A percentile compares a stretch with the other conserved stretches of the same genome.
These are phyloP conservation scores for Middelhovenomyces tepae DNA, from an alignment of 805 yeast genomes.

Conservation along the genomic window DNA sequence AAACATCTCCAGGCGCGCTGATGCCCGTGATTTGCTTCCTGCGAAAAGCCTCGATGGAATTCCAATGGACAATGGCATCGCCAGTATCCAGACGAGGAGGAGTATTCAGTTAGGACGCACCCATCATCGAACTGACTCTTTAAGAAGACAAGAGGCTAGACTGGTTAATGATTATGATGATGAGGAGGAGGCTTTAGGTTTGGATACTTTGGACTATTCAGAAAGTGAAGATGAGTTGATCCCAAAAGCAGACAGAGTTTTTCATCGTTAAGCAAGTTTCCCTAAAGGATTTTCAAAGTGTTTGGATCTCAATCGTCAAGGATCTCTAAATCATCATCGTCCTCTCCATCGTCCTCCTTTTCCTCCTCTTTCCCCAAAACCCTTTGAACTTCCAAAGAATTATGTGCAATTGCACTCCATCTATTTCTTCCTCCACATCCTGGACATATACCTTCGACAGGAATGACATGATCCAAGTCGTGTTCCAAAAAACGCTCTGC, in stretches of 20 bases:
- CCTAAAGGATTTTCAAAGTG: too few relatives aligned
- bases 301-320: too few relatives aligned
- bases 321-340: too few relatives aligned
- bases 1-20: conserved; percentile 54
- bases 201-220: conserved; percentile 26
- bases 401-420: conserved; percentile 11
- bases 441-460: conserved; percentile 12
- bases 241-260: too few relatives aligned
- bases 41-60: conserved; percentile 57
- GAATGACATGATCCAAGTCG: conserved; percentile 7
- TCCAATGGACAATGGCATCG: conserved; percentile 78
- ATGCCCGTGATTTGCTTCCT: conserved; percentile 24
- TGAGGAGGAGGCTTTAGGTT: conserved; percentile 27
- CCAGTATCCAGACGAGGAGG: conserved; percentile 68
- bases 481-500: conserved; percentile 6
- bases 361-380: too few relatives aligned
- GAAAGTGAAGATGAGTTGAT: conserved; percentile 7
- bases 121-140: conserved; percentile 22
- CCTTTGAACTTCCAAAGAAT: conserved; percentile 5
- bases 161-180: conserved; percentile 23
- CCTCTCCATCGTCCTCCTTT: too few relatives aligned
- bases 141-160: conserved; percentile 23
- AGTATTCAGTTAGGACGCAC: conserved; percentile 57
- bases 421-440: conserved; percentile 5
- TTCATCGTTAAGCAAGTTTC: too few relatives aligned